Evolutionary conservation across 352 stramenopile genomes (phyloP), one percentile per base, ranked within the genome.

Genomic region (Phytopythium montanum): DNA sequence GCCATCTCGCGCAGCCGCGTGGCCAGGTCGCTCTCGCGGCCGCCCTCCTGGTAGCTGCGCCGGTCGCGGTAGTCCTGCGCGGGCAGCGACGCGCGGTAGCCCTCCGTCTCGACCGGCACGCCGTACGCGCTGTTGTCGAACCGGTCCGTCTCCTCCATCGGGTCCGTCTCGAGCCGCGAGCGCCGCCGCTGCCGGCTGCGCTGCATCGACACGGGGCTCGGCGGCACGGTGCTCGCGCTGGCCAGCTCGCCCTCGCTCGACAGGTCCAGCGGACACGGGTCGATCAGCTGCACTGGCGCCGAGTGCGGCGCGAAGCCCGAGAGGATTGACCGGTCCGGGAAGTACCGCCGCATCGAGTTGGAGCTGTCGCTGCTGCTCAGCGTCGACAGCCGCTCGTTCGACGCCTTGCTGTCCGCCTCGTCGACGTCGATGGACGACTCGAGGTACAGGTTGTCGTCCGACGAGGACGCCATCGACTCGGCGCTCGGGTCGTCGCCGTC

Each of bases 81-180:
- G 6, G 38, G 41, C n/a, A 55, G 26, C 33, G 56, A 61, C 10
- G 33, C 38, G 5, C 56, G 56, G 54, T 76, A 76, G 34, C 68
- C 76, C 59, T 72, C 68, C 31, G 39, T 71, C 50, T 80, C 68
- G 46, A 78, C 63, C 5, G 65, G 66, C 21, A 84, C 71, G 38
- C 60, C 64, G 58, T 78, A 73, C 57, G 66, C 56, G 54, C 64
- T 41, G n/a, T 75, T 79, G 42, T 81, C 74, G 49, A 86, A 87
- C 52, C 66, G 72, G 58, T 90, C 80, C 57, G 84, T 85, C 31
- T 71, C 67, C 63, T 90, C 80, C 72, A 79, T 84, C 29, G 77
- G 80, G 56, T 90, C 80, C 4, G 80, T 87, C 62, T 87, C 76
- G 39, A 88, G 62, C 9, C 77, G 76, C 33, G 68, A 71, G 8